These are phyloP conservation scores for Ziziphus jujuba DNA, from an alignment of 306 rosid species.

Conservation along the genomic window DNA sequence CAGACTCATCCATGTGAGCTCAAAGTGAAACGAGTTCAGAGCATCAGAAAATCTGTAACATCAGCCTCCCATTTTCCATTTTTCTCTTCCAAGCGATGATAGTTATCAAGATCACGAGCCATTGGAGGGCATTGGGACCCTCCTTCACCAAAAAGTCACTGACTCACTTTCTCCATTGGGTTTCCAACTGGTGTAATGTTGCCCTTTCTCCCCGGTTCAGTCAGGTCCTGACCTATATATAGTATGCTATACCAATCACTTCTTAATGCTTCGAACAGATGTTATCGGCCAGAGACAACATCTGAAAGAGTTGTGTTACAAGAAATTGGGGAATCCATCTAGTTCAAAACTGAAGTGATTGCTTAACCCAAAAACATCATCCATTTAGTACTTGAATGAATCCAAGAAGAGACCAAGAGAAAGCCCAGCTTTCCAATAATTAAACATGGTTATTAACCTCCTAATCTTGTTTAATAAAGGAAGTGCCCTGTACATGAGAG, in stretches of 20 bases:
- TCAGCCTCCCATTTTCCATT: background rate
- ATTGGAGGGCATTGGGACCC: no score
- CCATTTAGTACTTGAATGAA: conserved; percentile 75
- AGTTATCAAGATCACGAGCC: no score
- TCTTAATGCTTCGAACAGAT: conserved; percentile 5
- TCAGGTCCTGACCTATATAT: conserved; percentile 1
- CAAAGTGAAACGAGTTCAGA: background rate
- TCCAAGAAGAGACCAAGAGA: conserved; percentile 93
- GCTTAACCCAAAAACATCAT: conserved; percentile 37
- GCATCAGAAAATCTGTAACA: background rate
- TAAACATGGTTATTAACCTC: conserved; percentile 66
- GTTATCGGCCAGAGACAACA: conserved; percentile 10
- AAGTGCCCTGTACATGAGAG: conserved; percentile 76
- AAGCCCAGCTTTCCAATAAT: conserved; percentile 97
- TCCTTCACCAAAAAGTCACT: background rate
- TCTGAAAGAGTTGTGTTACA: conserved; percentile 15
- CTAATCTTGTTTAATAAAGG: conserved; percentile 50
- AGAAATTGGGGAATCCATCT: conserved; percentile 22
- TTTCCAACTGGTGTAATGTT: conserved; percentile 4
- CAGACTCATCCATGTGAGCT: conserved; percentile 5
- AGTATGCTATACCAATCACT: background rate
- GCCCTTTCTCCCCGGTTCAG: conserved; percentile 5
- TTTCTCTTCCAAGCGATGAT: no score
- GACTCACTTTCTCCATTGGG: background rate
- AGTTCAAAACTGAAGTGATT: conserved; percentile 29